Conservation (phyloP, 2,329 filamentous ascomycete genomes). For the Sporothrix luriei region DNA sequence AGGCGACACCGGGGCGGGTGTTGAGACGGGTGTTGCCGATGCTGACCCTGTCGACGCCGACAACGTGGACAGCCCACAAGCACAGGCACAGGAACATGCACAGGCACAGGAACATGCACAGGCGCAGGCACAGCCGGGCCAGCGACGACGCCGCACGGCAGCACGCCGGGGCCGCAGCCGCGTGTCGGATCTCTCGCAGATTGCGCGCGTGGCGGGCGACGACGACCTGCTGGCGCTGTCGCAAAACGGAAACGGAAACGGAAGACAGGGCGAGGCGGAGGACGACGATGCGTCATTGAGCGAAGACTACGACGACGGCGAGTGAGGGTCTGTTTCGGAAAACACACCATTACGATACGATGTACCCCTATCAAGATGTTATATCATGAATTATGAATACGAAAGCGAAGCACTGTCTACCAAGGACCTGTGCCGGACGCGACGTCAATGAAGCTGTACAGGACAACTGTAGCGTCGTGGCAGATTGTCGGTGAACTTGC, state of each 20-base stretch:
- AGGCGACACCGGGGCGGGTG: background rate
- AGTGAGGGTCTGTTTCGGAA: background rate
- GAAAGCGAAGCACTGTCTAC: too few species aligned
- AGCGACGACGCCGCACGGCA: background rate
- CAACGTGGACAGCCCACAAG: background rate
- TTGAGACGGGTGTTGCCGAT: too few species aligned
- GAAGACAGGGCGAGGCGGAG: background rate
- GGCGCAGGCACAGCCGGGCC: background rate
- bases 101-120: too few species aligned
- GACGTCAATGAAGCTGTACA: too few species aligned
- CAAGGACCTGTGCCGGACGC: too few species aligned
- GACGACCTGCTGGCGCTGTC: slow-evolving; percentile 13
- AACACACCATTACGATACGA: background rate
- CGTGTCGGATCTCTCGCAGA: background rate
- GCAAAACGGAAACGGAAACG: background rate
- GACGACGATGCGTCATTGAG: background rate
- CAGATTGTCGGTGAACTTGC: too few species aligned
- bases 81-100: too few species aligned
- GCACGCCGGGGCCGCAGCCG: slow-evolving; percentile 15
- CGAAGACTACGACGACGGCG: slow-evolving; percentile 3
- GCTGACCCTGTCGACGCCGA: too few species aligned
- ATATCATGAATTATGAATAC: too few species aligned
- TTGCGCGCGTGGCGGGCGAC: slow-evolving; percentile 7
- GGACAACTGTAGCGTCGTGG: too few species aligned
- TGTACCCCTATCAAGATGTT: background rate